phyloP scores from a whole-genome alignment of 2,329 filamentous ascomycete genomes.

The Daldinia sp. region DNA sequence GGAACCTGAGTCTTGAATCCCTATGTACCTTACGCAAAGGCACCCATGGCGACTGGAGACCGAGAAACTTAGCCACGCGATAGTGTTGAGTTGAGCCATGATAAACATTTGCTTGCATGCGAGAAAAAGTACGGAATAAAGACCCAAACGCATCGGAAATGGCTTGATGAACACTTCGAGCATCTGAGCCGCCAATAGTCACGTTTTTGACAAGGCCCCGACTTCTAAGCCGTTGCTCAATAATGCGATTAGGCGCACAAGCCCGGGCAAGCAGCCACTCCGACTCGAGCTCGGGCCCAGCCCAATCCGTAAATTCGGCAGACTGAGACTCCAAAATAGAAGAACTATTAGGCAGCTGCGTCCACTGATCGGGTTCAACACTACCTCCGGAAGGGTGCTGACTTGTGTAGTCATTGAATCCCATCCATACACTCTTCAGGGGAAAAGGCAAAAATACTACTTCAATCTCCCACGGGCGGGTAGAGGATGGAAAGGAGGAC shows the following conservation, averaged over 20 bases:
- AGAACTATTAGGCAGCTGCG: constrained; percentile 59
- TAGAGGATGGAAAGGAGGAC: constrained; percentile 66
- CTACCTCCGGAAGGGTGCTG: constrained; percentile 44
- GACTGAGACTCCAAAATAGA: constrained; percentile 57
- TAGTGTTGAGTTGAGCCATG: constrained; percentile 47
- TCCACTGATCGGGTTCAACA: constrained; percentile 60
- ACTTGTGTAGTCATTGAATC: constrained; percentile 56
- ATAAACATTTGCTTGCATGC: constrained; percentile 45
- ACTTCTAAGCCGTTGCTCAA: constrained; percentile 77
- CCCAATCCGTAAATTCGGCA: constrained; percentile 58
- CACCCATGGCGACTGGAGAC: constrained; percentile 74
- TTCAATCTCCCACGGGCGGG: constrained; percentile 76
- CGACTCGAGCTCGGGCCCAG: constrained; percentile 54
- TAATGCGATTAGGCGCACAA: constrained; percentile 67
- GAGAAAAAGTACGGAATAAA: constrained; percentile 58
- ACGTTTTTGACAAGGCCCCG: constrained; percentile 74
- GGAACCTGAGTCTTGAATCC: constrained; percentile 74
- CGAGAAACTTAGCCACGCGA: constrained; percentile 60
- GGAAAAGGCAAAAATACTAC: constrained; percentile 79
- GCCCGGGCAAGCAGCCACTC: constrained; percentile 75
- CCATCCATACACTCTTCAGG: constrained; percentile 64
- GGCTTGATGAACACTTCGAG: constrained; percentile 71
- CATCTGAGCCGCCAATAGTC: constrained; percentile 68
- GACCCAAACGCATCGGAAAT: constrained; percentile 69
- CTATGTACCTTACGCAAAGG: constrained; percentile 80